These are phyloP conservation scores for Prunus davidiana DNA, from an alignment of 306 rosid species.

Conservation along the genomic window DNA sequence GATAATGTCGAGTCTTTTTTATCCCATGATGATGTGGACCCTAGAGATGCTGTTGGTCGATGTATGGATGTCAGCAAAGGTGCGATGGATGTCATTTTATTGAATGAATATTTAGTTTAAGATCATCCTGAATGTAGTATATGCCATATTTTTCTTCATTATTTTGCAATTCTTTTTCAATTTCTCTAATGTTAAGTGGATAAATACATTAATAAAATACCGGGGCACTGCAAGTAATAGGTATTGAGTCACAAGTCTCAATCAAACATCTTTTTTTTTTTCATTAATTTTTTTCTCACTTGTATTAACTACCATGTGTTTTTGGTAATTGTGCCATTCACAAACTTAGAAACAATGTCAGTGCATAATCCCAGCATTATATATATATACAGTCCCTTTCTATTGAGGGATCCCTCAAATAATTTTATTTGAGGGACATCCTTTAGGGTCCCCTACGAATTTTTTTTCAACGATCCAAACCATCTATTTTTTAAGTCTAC, in stretches of 20 bases:
- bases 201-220: neutral
- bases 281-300: neutral
- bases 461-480: no score
- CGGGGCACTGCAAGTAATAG: neutral
- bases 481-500: no score
- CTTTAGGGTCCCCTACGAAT: no score
- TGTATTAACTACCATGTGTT: neutral
- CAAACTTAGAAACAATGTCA: neutral
- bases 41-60: constrained; percentile 88
- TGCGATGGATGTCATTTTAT: constrained; percentile 40
- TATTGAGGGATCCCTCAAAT: no score
- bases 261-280: neutral
- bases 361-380: neutral
- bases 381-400: no score
- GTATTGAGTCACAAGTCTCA: neutral
- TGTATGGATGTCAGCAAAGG: constrained; percentile 99
- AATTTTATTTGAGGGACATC: no score
- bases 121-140: neutral
- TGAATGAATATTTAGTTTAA: constrained; percentile 10
- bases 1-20: constrained; percentile 97
- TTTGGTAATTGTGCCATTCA: neutral
- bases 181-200: neutral
- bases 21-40: constrained; percentile 94
- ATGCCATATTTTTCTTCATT: constrained; percentile 12
- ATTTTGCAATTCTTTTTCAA: neutral